Percentiles rank a stretch among this genome's conserved stretches.
Conservation (phyloP, 352 stramenopile species). For the Plasmopara viticola region DNA sequence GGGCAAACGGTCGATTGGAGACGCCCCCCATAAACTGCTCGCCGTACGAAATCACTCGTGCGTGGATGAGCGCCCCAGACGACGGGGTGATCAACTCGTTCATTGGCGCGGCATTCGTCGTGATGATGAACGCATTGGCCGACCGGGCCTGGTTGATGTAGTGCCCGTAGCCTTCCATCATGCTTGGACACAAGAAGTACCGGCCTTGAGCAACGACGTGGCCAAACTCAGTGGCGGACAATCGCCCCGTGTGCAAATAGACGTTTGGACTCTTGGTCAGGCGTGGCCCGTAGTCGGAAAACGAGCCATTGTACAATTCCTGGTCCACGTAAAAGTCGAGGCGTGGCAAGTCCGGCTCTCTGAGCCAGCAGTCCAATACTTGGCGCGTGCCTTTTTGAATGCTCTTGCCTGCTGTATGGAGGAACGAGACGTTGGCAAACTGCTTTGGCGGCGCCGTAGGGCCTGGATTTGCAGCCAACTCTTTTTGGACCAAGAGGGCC, state of each 20-base stretch:
- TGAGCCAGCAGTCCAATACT: slow-evolving; percentile 41
- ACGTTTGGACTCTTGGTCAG: slow-evolving; percentile 8
- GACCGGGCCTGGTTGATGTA: slow-evolving; percentile 61
- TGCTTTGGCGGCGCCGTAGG: slow-evolving; percentile 32
- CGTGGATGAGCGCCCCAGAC: slow-evolving; percentile 34
- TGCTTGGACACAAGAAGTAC: slow-evolving; percentile 32
- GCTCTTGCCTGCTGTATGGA: slow-evolving; percentile 38
- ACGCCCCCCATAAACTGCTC: slow-evolving; percentile 38
- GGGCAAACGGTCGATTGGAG: slow-evolving; percentile 19
- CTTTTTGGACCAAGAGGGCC: background rate
- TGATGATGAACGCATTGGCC: slow-evolving; percentile 34
- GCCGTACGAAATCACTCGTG: slow-evolving; percentile 12
- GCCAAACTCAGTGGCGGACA: slow-evolving; percentile 20
- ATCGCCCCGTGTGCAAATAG: slow-evolving; percentile 20
- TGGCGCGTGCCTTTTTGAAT: slow-evolving; percentile 38
- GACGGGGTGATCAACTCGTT: slow-evolving; percentile 32
- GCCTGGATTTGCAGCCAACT: background rate
- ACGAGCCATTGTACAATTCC: slow-evolving; percentile 19
- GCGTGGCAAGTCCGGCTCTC: slow-evolving; percentile 26
- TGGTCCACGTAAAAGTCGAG: slow-evolving; percentile 38
- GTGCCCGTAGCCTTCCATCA: slow-evolving; percentile 47
- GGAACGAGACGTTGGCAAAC: slow-evolving; percentile 32
- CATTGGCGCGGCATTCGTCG: slow-evolving; percentile 43
- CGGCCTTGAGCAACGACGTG: slow-evolving; percentile 28
- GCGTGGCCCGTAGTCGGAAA: slow-evolving; percentile 10